Base-by-base conservation (phyloP, 306 rosid genomes). In the Gleditsia sinensis region DNA sequence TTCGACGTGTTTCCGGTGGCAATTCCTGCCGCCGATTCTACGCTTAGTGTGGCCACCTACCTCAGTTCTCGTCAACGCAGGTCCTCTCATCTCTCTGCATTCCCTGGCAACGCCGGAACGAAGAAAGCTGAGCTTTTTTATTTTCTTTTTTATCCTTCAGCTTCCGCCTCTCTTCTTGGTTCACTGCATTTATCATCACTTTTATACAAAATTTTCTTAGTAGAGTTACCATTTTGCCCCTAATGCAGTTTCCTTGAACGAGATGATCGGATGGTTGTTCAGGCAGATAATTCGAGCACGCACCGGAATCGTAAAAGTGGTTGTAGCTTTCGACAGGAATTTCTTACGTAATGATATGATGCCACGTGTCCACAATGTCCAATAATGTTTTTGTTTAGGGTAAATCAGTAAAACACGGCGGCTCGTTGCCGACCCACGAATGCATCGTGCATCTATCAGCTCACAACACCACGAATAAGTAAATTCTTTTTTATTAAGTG, bases 1-100 rank as follows among this genome's bases (percentile, higher is more conserved):
- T 74, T 92, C 96, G 1, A 92, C 97, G 97, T 92, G 96, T 75
- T 92, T 92, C 60, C 97, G 92, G 88, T 92, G 96, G 80, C 97
- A 92, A 54, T 83, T 92, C 9, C 97, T 69, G 84, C 96, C 96
- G 90, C 81, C 89, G 73, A 86, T 67, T 72, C 80, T 70, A 71
- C 84, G 75, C 39, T 83, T 81, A 72, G 83, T 60, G 6, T 78
- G 82, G 50, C 87, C 70, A 32, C 46, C 70, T 0, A 80, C 37
- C 42, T 85, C 90, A 92, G 83, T 74, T 71, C 42, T 80, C 19
- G 66, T 75, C 43, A 68, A 2, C 84, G 76, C 66, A 32, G 81
- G 71, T 7, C 74, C 77, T 67, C 79, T 75, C 97, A 92, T 92
- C 97, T 85, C 89, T 89, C 89, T 79, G 90, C 97, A 92, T 83